These are phyloP conservation scores for Penicillium soppii DNA, from an alignment of 495 filamentous ascomycete species.

Conservation along the genomic window DNA sequence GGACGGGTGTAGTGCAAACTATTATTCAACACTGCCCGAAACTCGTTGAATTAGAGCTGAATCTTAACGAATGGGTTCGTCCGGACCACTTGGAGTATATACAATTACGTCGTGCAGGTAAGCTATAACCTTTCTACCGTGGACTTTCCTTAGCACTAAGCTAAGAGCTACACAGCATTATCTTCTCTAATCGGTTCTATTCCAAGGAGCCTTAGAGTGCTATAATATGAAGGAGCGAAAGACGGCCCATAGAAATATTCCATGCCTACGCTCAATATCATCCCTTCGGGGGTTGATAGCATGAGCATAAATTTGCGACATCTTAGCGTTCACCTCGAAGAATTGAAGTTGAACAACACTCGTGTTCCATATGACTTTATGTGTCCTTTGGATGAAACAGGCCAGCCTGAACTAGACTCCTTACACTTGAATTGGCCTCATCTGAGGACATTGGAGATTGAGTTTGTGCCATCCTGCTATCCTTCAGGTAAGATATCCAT, in stretches of 20 bases:
- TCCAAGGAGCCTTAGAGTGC: not conserved
- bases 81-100: constrained; percentile 1
- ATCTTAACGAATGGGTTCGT: not conserved
- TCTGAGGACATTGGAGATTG: not conserved
- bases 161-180: not conserved
- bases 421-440: not conserved
- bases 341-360: not conserved
- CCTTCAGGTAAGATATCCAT: not conserved
- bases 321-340: not conserved
- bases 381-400: not conserved
- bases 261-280: not conserved
- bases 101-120: not conserved
- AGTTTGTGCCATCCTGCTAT: not conserved
- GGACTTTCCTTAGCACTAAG: not conserved
- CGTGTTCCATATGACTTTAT: not conserved
- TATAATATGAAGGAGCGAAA: not conserved
- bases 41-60: not conserved
- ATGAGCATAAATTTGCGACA: not conserved
- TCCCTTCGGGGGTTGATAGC: not conserved
- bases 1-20: not conserved
- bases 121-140: not conserved
- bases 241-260: not conserved
- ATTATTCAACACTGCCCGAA: not conserved
- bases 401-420: not conserved
- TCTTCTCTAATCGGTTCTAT: not conserved